Percentiles rank a stretch among this genome's conserved stretches.
These are phyloP conservation scores for Geosmithia flava DNA, from an alignment of 2,329 filamentous ascomycete species.

Conservation along the genomic window DNA sequence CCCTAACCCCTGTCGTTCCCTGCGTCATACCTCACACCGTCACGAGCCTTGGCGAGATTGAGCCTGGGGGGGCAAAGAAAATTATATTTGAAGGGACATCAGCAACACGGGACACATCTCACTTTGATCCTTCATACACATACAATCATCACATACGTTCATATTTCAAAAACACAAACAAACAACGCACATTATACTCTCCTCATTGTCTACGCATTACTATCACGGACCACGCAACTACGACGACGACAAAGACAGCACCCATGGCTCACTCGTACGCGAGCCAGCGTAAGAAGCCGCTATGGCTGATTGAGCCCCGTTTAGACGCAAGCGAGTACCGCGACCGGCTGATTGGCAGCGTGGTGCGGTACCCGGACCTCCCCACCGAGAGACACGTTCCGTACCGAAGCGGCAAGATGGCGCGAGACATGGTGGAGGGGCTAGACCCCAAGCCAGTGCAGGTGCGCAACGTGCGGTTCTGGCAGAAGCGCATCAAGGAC, in stretches of 20 bases:
- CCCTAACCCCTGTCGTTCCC: too few relatives aligned
- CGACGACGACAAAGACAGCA: background rate
- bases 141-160: too few relatives aligned
- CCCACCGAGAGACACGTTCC: slow-evolving; percentile 13
- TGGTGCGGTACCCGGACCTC: slow-evolving; percentile 13
- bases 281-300: slow-evolving; percentile 9
- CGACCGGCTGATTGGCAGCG: slow-evolving; percentile 16
- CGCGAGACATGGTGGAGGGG: slow-evolving; percentile 10
- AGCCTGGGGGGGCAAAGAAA: too few relatives aligned
- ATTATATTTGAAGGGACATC: too few relatives aligned
- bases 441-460: slow-evolving; percentile 14
- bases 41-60: too few relatives aligned
- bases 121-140: too few relatives aligned
- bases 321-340: slow-evolving; percentile 14
- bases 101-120: too few relatives aligned
- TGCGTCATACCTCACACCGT: too few relatives aligned
- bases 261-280: background rate
- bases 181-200: too few relatives aligned
- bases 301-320: slow-evolving; percentile 14
- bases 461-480: slow-evolving; percentile 14
- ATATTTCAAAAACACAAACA: too few relatives aligned
- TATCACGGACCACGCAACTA: background rate
- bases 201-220: too few relatives aligned
- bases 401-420: slow-evolving; percentile 8
- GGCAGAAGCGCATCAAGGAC: slow-evolving; percentile 13